These are phyloP conservation scores for Petrea volubilis DNA, from an alignment of 257 asterid genomes.

Conservation along the genomic window DNA sequence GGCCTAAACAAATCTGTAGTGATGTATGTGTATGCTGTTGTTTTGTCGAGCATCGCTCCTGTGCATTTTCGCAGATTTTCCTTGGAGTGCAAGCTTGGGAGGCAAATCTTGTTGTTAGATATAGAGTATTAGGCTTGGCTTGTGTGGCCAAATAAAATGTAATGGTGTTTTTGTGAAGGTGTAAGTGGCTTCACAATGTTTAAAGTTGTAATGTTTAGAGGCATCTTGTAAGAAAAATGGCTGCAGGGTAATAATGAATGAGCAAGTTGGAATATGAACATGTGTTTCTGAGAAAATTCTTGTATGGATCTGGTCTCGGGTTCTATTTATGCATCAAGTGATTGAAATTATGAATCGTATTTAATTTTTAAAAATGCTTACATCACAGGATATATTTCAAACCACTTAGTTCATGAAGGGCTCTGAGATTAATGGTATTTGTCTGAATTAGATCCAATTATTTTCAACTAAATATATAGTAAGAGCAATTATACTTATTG, in stretches of 20 bases:
- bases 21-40: conserved; percentile 36
- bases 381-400: too few relatives aligned
- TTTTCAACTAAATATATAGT: too few relatives aligned
- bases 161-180: conserved; percentile 34
- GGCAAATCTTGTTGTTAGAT: conserved; percentile 42
- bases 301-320: too few relatives aligned
- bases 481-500: too few relatives aligned
- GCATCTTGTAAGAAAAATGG: conserved; percentile 16
- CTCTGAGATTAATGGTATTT: too few relatives aligned
- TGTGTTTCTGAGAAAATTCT: conserved; percentile 8
- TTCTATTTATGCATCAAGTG: too few relatives aligned
- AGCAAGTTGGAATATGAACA: conserved; percentile 10
- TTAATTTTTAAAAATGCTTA: too few relatives aligned
- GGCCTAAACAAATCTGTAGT: conserved; percentile 39
- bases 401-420: too few relatives aligned
- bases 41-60: conserved; percentile 35
- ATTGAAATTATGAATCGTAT: too few relatives aligned
- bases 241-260: conserved; percentile 24
- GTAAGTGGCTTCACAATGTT: conserved; percentile 33
- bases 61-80: conserved; percentile 49
- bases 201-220: conserved; percentile 18
- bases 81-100: conserved; percentile 71
- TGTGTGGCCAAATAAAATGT: conserved; percentile 47
- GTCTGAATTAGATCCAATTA: too few relatives aligned
- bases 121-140: conserved; percentile 41